phyloP scores from a whole-genome alignment of 2,329 filamentous ascomycete genomes.

The Fusarium drepaniforme region DNA sequence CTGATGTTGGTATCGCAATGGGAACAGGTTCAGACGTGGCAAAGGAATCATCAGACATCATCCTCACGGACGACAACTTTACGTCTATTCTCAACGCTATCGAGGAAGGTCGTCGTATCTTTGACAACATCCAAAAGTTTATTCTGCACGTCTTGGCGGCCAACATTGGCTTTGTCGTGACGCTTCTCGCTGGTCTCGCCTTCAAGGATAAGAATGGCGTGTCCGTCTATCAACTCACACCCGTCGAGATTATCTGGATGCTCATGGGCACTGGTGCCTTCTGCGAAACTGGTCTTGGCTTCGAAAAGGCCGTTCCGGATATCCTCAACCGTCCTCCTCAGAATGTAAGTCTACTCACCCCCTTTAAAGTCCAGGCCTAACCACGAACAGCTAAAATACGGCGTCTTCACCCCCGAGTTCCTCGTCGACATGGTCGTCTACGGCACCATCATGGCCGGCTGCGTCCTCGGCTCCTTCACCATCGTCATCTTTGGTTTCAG shows the following conservation, averaged over 20 bases:
- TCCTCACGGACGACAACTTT: conserved; percentile 78
- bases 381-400: conserved; percentile 51
- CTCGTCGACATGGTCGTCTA: conserved; percentile 73
- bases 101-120: conserved; percentile 75
- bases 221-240: conserved; percentile 78
- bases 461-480: conserved; percentile 68
- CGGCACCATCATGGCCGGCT: conserved; percentile 72
- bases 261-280: conserved; percentile 79
- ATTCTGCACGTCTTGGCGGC: conserved; percentile 74
- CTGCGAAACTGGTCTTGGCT: conserved; percentile 79
- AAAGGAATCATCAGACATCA: conserved; percentile 73
- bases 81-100: conserved; percentile 58
- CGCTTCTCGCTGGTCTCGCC: conserved; percentile 74
- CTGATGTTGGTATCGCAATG: conserved; percentile 81
- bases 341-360: conserved; percentile 8
- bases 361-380: background rate
- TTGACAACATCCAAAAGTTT: conserved; percentile 80
- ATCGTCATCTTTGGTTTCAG: conserved; percentile 62
- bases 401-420: conserved; percentile 74
- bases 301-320: conserved; percentile 75
- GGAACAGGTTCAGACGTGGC: conserved; percentile 76
- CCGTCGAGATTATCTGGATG: conserved; percentile 80
- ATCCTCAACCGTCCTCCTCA: conserved; percentile 74
- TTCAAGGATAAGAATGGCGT: conserved; percentile 75
- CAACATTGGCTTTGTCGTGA: conserved; percentile 76